Conservation (phyloP, 345 rosid genomes). For the Lepidium africanum region DNA sequence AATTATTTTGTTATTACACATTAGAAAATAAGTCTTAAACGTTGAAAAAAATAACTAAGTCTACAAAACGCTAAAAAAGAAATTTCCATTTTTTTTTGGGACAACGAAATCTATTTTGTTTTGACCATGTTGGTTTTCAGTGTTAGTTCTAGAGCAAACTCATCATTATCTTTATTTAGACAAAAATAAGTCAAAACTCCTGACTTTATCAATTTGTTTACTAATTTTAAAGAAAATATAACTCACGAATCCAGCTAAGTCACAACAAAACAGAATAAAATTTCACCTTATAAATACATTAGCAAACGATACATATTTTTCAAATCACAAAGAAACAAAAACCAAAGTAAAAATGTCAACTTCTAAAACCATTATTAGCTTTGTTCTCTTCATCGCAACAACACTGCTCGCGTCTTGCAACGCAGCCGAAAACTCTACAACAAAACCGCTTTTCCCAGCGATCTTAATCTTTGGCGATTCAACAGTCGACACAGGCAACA, state of each 20-base stretch:
- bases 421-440: slow-evolving; percentile 5
- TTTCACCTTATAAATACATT: neutral
- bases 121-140: no score
- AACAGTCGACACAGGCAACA: slow-evolving; percentile 28
- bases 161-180: no score
- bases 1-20: no score
- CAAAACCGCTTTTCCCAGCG: slow-evolving; percentile 21
- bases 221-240: neutral
- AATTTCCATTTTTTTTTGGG: no score
- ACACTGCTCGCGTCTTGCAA: slow-evolving; percentile 5
- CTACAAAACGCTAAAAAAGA: no score
- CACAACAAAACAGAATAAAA: neutral
- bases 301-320: neutral
- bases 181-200: no score
- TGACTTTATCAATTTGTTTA: neutral
- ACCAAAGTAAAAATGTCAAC: neutral
- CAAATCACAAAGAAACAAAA: neutral
- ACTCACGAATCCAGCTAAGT: neutral
- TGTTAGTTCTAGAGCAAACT: no score
- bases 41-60: no score
- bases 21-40: no score
- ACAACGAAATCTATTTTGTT: no score
- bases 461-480: slow-evolving; percentile 29
- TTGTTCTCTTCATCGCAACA: neutral
- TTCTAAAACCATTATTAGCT: neutral